Evolutionary conservation across 2,329 filamentous ascomycete species (phyloP), one percentile per base, ranked within the genome.

Genomic region (Exophiala sp.): DNA sequence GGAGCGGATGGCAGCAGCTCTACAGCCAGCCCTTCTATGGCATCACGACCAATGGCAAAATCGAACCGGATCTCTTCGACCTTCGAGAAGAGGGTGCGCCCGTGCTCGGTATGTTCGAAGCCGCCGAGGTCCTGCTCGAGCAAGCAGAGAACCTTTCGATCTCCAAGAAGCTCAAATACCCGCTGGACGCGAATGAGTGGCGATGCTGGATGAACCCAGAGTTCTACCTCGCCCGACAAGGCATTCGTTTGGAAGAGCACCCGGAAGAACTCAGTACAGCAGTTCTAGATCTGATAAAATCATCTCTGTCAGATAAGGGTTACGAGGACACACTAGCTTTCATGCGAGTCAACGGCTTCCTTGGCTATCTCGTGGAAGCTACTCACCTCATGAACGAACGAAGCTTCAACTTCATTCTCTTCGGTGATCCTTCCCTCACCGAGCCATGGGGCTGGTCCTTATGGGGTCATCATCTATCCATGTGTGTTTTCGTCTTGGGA

Each of bases 131-230:
- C 16, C 16, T 18, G 16, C 16, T 18, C 16, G 16, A 18, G 16
- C 16, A 18, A 38, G 49, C 41, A n/a, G 16, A 29, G 7, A 52
- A 24, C 1, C n/a, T 46, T 10, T 11, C 16, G 21, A 33, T 5
- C 12, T 52, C 34, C 16, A 18, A 18, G 16, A 18, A 18, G 16
- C 16, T 18, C 16, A 18, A 18, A 18, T 18, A 18, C 16, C 16
- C 16, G 16, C 16, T 18, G 16, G 43, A 47, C 20, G 50, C 43
- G 6, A 9, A 39, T 12, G 42, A 52, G 34, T 47, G 42, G 50
- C 50, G 50, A 16, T 11, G 11, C 16, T 52, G 50, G 50, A 41
- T 47, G 42, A 52, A 52, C 16, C 50, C 50, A 4, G 50, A 52
- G 29, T 14, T 52, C 43, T 47, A 47, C 24, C 8, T 47, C 33